These are phyloP conservation scores for Polygonum aviculare DNA, from an alignment of 148 eudicot genomes.

Conservation along the genomic window DNA sequence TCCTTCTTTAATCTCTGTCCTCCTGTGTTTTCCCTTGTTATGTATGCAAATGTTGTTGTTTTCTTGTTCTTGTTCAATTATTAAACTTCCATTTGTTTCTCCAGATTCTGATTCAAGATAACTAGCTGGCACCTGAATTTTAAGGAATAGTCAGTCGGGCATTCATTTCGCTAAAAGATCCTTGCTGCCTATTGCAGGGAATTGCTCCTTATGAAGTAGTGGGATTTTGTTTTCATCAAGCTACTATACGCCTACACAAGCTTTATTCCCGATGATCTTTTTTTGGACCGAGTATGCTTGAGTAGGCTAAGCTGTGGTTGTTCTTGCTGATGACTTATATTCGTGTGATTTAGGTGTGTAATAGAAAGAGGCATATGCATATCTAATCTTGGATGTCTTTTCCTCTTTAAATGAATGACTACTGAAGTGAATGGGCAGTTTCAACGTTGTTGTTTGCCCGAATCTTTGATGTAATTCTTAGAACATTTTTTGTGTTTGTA, in stretches of 20 bases:
- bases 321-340: background rate
- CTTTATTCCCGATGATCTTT: background rate
- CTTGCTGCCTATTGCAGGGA: constrained; percentile 7
- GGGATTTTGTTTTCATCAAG: background rate
- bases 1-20: background rate
- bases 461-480: background rate
- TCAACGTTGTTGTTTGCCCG: background rate
- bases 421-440: background rate
- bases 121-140: constrained; percentile 5
- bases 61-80: background rate
- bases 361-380: background rate
- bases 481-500: background rate
- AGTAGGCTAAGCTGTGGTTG: background rate
- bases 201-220: background rate
- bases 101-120: constrained; percentile 9
- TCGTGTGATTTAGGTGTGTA: constrained; percentile 2
- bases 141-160: background rate
- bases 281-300: background rate
- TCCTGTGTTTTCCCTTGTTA: background rate
- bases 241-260: background rate
- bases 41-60: background rate
- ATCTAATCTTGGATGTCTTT: background rate
- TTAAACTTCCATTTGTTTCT: background rate
- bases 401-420: background rate
- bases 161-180: background rate